phyloP scores from a whole-genome alignment of 768 basidiomycete species.

The Lactarius deliciosus region DNA sequence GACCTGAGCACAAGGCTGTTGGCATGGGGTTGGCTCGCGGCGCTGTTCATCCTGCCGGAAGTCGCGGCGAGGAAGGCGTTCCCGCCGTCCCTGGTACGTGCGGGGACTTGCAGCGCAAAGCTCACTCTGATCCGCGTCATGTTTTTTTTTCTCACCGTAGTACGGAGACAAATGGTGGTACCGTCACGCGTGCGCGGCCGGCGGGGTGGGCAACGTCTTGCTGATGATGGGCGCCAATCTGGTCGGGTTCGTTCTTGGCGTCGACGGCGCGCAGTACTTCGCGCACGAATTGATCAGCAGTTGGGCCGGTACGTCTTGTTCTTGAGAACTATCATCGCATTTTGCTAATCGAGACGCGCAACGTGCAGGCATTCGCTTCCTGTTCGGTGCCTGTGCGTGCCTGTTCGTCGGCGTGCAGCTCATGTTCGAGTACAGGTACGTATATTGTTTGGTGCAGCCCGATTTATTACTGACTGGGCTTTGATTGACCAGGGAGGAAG shows the following conservation, averaged over 20 bases:
- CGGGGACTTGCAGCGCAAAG: too few species aligned
- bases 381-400: slow-evolving; percentile 55
- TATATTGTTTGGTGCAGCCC: slow-evolving; percentile 14
- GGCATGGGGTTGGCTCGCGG: slow-evolving; percentile 96
- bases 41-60: slow-evolving; percentile 88
- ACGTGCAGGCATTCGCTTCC: slow-evolving; percentile 60
- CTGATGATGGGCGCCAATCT: slow-evolving; percentile 93
- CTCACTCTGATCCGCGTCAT: too few species aligned
- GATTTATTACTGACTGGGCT: neutral
- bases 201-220: slow-evolving; percentile 79
- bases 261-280: slow-evolving; percentile 75
- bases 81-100: slow-evolving; percentile 55
- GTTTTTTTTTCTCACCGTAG: slow-evolving; percentile 41
- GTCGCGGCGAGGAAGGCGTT: slow-evolving; percentile 59
- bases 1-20: slow-evolving; percentile 85
- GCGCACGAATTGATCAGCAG: slow-evolving; percentile 59
- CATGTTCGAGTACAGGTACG: slow-evolving; percentile 95
- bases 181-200: slow-evolving; percentile 78
- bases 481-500: slow-evolving; percentile 34
- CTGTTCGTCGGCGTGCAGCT: slow-evolving; percentile 83
- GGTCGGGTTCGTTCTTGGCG: slow-evolving; percentile 90
- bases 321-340: too few species aligned
- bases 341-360: neutral
- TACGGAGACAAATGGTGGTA: slow-evolving; percentile 75
- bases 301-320: slow-evolving; percentile 51